Conservation (phyloP, 2,329 filamentous ascomycete species). For the Annulohypoxylon truncatum region DNA sequence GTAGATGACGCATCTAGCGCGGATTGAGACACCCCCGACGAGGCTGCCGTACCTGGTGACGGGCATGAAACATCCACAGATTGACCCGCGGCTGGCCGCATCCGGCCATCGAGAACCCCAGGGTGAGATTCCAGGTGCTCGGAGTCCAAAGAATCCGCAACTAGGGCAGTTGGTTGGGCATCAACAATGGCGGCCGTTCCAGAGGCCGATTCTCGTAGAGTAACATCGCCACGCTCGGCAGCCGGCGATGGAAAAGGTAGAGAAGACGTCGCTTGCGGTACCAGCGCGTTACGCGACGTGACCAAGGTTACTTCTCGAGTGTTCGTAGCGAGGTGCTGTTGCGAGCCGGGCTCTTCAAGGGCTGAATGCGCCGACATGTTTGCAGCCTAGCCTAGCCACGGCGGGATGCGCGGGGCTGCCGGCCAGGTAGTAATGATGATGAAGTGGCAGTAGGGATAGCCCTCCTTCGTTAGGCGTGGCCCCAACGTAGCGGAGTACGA, state of each 20-base stretch:
- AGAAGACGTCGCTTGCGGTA: slow-evolving; percentile 33
- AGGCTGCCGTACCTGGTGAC: slow-evolving; percentile 25
- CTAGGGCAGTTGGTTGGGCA: slow-evolving; percentile 47
- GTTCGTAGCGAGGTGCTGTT: slow-evolving; percentile 50
- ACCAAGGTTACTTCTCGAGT: slow-evolving; percentile 50
- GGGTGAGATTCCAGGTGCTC: slow-evolving; percentile 23
- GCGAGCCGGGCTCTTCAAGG: slow-evolving; percentile 29
- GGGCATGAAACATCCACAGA: slow-evolving; percentile 22
- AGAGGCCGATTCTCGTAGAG: slow-evolving; percentile 43
- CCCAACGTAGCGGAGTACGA: slow-evolving; percentile 8
- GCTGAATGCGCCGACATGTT: slow-evolving; percentile 27
- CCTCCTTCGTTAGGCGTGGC: slow-evolving; percentile 16
- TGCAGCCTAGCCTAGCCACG: slow-evolving; percentile 6
- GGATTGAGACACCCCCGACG: slow-evolving; percentile 25
- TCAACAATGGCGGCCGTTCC: slow-evolving; percentile 45
- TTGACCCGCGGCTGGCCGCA: slow-evolving; percentile 36
- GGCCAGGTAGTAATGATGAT: slow-evolving; percentile 26
- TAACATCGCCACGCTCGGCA: slow-evolving; percentile 44
- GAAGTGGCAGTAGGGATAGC: slow-evolving; percentile 36
- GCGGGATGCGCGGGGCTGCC: slow-evolving; percentile 14
- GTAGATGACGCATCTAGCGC: slow-evolving; percentile 28
- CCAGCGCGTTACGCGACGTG: slow-evolving; percentile 37
- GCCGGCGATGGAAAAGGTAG: slow-evolving; percentile 37
- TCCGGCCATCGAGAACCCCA: slow-evolving; percentile 27
- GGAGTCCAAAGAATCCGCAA: slow-evolving; percentile 26